Conservation (phyloP, 768 basidiomycete genomes). For the Chalciporus sphaerocephalus region DNA sequence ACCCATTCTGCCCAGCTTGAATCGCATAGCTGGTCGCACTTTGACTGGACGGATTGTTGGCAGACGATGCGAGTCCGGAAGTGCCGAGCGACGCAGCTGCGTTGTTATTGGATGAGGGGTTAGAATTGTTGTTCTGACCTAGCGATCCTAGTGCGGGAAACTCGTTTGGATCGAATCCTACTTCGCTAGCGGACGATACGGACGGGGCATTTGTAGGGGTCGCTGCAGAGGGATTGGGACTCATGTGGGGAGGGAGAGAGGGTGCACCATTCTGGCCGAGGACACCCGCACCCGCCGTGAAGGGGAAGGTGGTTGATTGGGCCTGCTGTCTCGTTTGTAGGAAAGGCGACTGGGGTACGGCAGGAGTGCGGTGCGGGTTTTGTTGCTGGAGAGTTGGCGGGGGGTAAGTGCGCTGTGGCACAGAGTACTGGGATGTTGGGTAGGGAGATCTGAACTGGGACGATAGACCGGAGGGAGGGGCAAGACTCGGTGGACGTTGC, state of each 20-base stretch:
- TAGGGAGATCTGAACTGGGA: constrained; percentile 58
- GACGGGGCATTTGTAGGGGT: constrained; percentile 49
- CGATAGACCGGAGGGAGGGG: constrained; percentile 57
- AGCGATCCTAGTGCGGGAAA: constrained; percentile 81
- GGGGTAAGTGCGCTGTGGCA: constrained; percentile 29
- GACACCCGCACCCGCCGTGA: constrained; percentile 43
- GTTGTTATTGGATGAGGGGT: constrained; percentile 34
- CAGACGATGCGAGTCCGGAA: constrained; percentile 22
- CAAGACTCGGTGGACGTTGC: constrained; percentile 73
- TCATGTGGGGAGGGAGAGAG: constrained; percentile 55
- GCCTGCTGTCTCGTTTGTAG: constrained; percentile 55
- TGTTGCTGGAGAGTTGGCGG: constrained; percentile 49
- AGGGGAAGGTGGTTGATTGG: constrained; percentile 51
- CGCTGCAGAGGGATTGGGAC: constrained; percentile 39
- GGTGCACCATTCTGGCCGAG: constrained; percentile 55
- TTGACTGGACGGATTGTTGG: constrained; percentile 28
- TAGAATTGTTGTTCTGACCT: constrained; percentile 41
- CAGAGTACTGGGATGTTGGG: constrained; percentile 35
- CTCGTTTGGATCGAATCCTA: constrained; percentile 80
- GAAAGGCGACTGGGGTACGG: constrained; percentile 58
- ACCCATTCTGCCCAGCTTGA: constrained; percentile 61
- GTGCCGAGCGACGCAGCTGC: constrained; percentile 26
- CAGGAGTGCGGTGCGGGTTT: constrained; percentile 56
- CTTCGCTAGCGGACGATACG: constrained; percentile 64
- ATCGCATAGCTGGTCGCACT: constrained; percentile 71